Evolutionary conservation across 2,329 filamentous ascomycete genomes (phyloP), one percentile per base, ranked within the genome.

Genomic region (Colletotrichum gigasporum): DNA sequence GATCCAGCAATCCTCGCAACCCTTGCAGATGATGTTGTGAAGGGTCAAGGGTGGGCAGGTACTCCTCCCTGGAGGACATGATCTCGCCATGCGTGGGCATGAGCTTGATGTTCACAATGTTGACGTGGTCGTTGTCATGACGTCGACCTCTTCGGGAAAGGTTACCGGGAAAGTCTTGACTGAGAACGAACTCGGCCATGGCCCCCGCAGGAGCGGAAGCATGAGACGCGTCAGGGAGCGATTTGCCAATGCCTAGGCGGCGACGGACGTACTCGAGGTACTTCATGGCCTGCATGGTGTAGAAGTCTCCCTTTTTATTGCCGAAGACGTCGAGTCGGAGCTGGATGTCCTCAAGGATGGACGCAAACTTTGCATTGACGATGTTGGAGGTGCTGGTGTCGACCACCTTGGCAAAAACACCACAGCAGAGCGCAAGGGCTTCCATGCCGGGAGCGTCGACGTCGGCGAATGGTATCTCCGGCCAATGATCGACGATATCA

Each of bases 11-110:
- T 2, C 85, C 83, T 4, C 71, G 72, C 10, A 83, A 77, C 1
- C 83, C 81, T 3, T 71, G 67, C 14, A 72, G n/a, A 10, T 71
- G 67, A 11, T 69, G 63, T 67, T 63, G 48, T 72, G 80, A 69
- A 75, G 79, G 14, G 67, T 83, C 76, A 5, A 69, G 76, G 3
- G 71, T 72, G 0, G 79, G 81, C 6, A 85, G 71, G 64, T 83
- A 85, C 61, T 85, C 83, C 3, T 68, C 70, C 14, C 78, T 73
- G 0, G 66, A 55, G 5, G 78, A 81, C 37, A 72, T 57, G 59
- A 87, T 83, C 66, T 87, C 85, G 12, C 78, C 69, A 2, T 71
- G 67, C 0, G 84, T 86, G 0, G 85, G 84, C 39, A 87, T 67
- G 35, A 86, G 82, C 47, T 73, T 73, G 58, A 87, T 85, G 0